Base-by-base conservation (phyloP, 108 stramenopile genomes). In the Nannochloropsis salina region DNA sequence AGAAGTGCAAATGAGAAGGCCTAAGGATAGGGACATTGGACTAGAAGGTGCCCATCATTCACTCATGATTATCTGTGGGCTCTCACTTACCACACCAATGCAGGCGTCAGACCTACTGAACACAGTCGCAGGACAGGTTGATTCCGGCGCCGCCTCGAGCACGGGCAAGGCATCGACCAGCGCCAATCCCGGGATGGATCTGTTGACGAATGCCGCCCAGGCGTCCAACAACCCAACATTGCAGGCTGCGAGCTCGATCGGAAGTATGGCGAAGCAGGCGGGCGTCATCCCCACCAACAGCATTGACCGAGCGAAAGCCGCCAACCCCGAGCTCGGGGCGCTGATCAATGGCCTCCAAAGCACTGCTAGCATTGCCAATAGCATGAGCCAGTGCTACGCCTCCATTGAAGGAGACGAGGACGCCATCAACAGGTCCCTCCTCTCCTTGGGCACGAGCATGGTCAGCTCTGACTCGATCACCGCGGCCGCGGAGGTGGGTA, bases 381-480 rank as follows among this genome's bases (percentile, higher is more conserved):
- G 20, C 61, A 74, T 74, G 61, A 6, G 20, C n/a, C 61, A 74
- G 61, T 74, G 61, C 61, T 74, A 74, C 61, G 61, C 20, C 61
- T 74, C 61, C n/a, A 74, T 74, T 2, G 61, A 74, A 6, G 61
- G 61, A n/a, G 61, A 74, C 8, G 61, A 74, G 61, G 61, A 3
- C 8, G 61, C 61, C 61, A 74, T 74, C 61, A 15, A 3, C 3
- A n/a, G 1, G 5, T 74, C 61, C 6, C 61, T 74, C 8, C 3
- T 6, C 6, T 74, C 61, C n/a, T 74, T 74, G 8, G 61, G 61
- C 15, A 74, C 61, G 20, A 74, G 61, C 61, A 74, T 74, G 61
- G 61, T 74, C 61, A 74, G n/a, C 61, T 74, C 61, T 74, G 61
- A 74, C 61, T 74, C 61, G 61, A 74, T 74, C 61, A 74, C 61